Percentiles rank a stretch among this genome's conserved stretches.
phyloP scores from a whole-genome alignment of 2,329 filamentous ascomycete genomes.

The Cytospora paraplurivora region DNA sequence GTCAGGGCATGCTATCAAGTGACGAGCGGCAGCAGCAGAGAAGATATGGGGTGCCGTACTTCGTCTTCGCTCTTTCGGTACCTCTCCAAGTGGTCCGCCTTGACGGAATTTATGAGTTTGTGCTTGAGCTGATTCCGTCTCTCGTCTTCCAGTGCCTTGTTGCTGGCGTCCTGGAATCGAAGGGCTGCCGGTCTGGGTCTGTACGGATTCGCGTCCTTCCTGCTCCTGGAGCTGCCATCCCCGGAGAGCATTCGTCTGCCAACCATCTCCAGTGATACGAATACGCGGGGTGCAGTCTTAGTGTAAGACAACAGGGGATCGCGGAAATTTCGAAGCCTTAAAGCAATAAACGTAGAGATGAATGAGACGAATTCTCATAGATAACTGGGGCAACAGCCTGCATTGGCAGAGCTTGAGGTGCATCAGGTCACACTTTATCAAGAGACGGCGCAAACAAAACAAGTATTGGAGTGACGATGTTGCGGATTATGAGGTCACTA shows the following conservation, averaged over 20 bases:
- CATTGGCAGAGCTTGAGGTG: no score
- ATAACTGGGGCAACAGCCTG: no score
- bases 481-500: background rate
- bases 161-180: slow-evolving; percentile 50
- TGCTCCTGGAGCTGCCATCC: slow-evolving; percentile 5
- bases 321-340: no score
- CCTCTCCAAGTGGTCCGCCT: slow-evolving; percentile 49
- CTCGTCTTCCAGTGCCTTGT: slow-evolving; percentile 47
- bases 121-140: slow-evolving; percentile 51
- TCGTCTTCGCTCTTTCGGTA: slow-evolving; percentile 53
- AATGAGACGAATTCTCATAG: background rate
- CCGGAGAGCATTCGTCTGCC: slow-evolving; percentile 24
- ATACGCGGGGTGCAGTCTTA: background rate
- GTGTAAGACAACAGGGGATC: no score
- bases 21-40: background rate
- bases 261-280: slow-evolving; percentile 16
- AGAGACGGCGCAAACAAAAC: no score
- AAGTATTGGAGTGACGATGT: no score
- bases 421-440: no score
- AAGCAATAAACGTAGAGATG: background rate
- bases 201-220: slow-evolving; percentile 10
- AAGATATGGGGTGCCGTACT: background rate
- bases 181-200: slow-evolving; percentile 27
- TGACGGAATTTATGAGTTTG: slow-evolving; percentile 48
- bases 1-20: background rate